phyloP scores from a whole-genome alignment of 176 grass and related monocot species.

The Oryza meyeriana region DNA sequence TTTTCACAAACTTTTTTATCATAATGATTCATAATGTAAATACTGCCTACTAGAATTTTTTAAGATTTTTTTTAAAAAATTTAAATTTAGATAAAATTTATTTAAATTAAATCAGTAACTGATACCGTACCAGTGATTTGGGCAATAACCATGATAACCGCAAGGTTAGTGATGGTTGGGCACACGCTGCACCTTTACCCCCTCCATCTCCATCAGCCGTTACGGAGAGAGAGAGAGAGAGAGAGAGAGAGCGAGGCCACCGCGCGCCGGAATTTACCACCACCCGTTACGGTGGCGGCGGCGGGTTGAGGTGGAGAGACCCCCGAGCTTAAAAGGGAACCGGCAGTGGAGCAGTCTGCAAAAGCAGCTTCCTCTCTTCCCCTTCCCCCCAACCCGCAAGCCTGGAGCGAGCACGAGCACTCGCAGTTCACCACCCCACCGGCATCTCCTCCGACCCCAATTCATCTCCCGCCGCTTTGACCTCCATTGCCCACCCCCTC shows the following conservation, averaged over 20 bases:
- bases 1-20: no score
- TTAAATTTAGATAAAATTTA: no score
- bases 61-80: no score
- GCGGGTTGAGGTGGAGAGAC: background rate
- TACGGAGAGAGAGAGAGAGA: no score
- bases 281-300: background rate
- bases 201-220: background rate
- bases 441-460: background rate
- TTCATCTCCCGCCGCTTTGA: no score
- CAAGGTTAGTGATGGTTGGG: no score
- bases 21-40: no score
- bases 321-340: slow-evolving; percentile 7
- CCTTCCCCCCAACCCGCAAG: background rate
- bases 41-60: no score
- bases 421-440: slow-evolving; percentile 17
- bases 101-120: no score
- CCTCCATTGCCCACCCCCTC: slow-evolving; percentile 31
- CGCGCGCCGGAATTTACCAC: background rate
- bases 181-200: no score
- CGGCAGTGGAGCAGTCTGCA: slow-evolving; percentile 7
- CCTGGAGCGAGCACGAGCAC: slow-evolving; percentile 5
- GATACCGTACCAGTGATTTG: no score
- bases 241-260: background rate
- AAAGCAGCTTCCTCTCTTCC: background rate
- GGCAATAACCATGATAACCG: no score